Evolutionary conservation across 768 basidiomycete genomes (phyloP).

Genomic region (Lactifluus rugatus): DNA sequence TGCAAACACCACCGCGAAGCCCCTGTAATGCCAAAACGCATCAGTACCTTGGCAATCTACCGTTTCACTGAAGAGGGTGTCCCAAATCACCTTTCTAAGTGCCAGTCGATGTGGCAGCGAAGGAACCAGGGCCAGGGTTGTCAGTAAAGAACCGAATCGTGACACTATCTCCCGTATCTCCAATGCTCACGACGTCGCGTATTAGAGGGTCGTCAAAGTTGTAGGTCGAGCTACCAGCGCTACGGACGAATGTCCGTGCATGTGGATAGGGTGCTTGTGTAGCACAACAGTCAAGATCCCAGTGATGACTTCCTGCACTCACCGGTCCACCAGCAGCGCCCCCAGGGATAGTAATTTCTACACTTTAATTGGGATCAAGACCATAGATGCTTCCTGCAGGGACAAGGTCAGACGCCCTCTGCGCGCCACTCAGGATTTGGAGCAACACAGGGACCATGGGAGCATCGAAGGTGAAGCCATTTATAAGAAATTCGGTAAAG

Average conservation of each 20-base stretch:
- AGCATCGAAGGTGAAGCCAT: conserved; percentile 28
- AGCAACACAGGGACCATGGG: conserved; percentile 44
- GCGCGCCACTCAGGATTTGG: conserved; percentile 47
- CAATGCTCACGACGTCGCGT: conserved; percentile 33
- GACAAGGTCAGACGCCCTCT: conserved; percentile 36
- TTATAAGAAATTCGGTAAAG: conserved; percentile 26
- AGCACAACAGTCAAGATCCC: background rate
- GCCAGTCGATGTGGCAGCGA: conserved; percentile 26
- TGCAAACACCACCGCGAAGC: conserved; percentile 7
- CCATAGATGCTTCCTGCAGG: conserved; percentile 39
- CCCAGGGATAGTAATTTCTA: conserved; percentile 30
- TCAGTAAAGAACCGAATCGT: conserved; percentile 25
- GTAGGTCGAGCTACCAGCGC: conserved; percentile 6
- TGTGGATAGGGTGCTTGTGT: background rate
- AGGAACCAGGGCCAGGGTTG: conserved; percentile 24
- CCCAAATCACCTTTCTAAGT: conserved; percentile 11
- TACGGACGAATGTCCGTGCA: conserved; percentile 11
- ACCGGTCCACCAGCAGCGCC: background rate
- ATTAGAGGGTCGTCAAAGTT: conserved; percentile 32
- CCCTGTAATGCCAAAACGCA: background rate
- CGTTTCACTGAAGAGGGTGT: too few species aligned
- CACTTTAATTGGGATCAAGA: conserved; percentile 36
- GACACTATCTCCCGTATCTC: conserved; percentile 6
- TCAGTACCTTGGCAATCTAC: background rate
- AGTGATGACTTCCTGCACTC: background rate